A percentile compares a stretch with the other conserved stretches of the same genome.
phyloP scores from a whole-genome alignment of 1,139 yeast species.

The Scheffersomyces titani region DNA sequence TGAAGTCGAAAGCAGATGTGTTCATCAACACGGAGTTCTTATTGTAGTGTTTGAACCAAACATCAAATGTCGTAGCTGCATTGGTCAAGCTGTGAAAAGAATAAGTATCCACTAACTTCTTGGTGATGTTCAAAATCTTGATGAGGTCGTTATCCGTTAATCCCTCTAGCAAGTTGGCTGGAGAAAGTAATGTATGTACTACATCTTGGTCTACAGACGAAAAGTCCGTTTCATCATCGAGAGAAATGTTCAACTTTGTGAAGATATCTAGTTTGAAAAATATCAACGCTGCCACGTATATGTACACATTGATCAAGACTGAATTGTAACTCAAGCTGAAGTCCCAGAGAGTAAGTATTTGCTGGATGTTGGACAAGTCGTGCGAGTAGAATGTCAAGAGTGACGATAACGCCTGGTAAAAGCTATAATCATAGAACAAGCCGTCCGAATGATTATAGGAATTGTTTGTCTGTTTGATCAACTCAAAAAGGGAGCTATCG shows the following conservation, averaged over 20 bases:
- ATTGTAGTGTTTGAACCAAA: constrained; percentile 39
- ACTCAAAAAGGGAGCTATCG: constrained; percentile 53
- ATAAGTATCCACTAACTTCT: constrained; percentile 25
- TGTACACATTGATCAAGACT: constrained; percentile 46
- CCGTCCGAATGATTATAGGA: constrained; percentile 29
- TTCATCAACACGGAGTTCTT: constrained; percentile 18
- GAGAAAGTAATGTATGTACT: constrained; percentile 44
- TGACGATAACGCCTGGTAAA: constrained; percentile 69
- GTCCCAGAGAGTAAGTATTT: constrained; percentile 63
- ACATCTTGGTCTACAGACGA: constrained; percentile 39
- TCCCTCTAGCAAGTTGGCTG: constrained; percentile 29
- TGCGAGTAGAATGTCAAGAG: constrained; percentile 80
- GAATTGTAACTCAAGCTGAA: constrained; percentile 53
- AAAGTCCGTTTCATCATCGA: constrained; percentile 13
- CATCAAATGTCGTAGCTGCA: constrained; percentile 24
- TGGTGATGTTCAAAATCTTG: constrained; percentile 38
- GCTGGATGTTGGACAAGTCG: constrained; percentile 55
- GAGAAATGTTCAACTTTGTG: constrained; percentile 18
- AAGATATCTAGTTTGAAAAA: constrained; percentile 43
- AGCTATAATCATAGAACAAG: constrained; percentile 39
- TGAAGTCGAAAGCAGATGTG: constrained; percentile 13
- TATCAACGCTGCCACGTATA: constrained; percentile 57
- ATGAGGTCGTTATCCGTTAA: constrained; percentile 34
- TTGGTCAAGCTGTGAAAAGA: constrained; percentile 30
- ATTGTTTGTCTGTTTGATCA: constrained; percentile 42